Conservation (phyloP, 106 monocot species). For the Dioscorea zingiberensis region DNA sequence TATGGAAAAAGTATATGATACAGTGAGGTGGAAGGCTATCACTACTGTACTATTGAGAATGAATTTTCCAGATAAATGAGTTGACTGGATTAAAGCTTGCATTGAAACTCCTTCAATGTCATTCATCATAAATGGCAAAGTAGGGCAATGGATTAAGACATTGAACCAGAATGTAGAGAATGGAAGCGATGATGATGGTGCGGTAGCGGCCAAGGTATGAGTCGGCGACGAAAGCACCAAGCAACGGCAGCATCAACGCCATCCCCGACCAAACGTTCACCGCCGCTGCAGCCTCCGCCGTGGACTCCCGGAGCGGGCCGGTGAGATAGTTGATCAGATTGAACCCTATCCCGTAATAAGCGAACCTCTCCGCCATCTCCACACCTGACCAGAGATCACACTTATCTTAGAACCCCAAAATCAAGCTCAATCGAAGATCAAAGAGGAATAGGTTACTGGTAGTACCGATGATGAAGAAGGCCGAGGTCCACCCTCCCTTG, state of each 20-base stretch:
- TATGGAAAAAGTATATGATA: no score
- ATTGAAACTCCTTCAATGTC: no score
- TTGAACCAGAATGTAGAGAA: slow-evolving; percentile 38
- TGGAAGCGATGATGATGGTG: slow-evolving; percentile 31
- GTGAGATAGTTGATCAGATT: slow-evolving; percentile 61
- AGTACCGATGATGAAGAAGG: slow-evolving; percentile 29
- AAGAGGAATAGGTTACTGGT: not conserved
- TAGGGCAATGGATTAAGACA: no score
- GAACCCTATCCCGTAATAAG: slow-evolving; percentile 40
- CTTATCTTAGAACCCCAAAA: not conserved
- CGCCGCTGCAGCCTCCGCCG: slow-evolving; percentile 34
- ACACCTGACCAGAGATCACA: slow-evolving; percentile 17
- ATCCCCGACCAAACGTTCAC: slow-evolving; percentile 45
- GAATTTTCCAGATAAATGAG: no score
- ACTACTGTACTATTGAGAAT: no score
- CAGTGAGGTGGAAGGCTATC: no score
- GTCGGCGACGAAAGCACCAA: slow-evolving; percentile 53
- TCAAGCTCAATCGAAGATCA: not conserved
- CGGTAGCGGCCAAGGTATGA: slow-evolving; percentile 47
- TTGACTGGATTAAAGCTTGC: no score
- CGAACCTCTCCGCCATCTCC: slow-evolving; percentile 51
- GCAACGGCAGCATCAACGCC: slow-evolving; percentile 39
- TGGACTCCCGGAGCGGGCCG: slow-evolving; percentile 38
- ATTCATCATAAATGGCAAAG: no score
- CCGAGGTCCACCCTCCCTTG: no score